Conservation (phyloP, 208 protist species). For the Trichomonas vaginalis region DNA sequence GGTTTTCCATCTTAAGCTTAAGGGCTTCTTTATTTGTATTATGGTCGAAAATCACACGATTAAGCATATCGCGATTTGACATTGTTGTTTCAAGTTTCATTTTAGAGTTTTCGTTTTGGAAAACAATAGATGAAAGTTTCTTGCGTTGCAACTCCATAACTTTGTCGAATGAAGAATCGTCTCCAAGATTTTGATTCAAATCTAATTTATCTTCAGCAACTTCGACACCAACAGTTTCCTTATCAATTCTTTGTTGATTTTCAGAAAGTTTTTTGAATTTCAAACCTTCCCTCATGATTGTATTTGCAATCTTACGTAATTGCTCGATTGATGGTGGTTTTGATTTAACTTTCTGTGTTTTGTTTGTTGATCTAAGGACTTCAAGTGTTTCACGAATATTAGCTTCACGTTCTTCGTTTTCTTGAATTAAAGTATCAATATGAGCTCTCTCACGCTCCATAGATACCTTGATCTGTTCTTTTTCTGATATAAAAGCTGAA, state of each 20-base stretch:
- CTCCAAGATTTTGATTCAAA: not conserved
- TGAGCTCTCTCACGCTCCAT: not conserved
- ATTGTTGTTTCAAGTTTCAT: not conserved
- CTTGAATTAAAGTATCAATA: not conserved
- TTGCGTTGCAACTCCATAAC: not conserved
- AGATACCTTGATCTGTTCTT: not conserved
- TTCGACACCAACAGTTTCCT: not conserved
- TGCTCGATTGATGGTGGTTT: not conserved
- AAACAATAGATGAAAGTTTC: not conserved
- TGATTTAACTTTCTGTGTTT: not conserved
- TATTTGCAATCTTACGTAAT: not conserved
- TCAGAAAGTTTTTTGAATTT: constrained; percentile 16
- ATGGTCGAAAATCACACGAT: not conserved
- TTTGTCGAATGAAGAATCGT: not conserved
- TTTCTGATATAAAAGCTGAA: not conserved
- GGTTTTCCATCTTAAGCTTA: not conserved
- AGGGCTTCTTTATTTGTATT: not conserved
- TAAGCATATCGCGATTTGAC: constrained; percentile 14
- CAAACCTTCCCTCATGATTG: not conserved
- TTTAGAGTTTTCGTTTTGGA: not conserved
- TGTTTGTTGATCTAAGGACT: not conserved
- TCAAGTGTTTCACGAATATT: not conserved
- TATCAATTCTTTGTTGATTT: not conserved
- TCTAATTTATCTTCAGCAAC: not conserved
- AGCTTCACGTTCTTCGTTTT: not conserved